phyloP scores from a whole-genome alignment of 2,329 filamentous ascomycete genomes.

The Sclerotinia borealis region DNA sequence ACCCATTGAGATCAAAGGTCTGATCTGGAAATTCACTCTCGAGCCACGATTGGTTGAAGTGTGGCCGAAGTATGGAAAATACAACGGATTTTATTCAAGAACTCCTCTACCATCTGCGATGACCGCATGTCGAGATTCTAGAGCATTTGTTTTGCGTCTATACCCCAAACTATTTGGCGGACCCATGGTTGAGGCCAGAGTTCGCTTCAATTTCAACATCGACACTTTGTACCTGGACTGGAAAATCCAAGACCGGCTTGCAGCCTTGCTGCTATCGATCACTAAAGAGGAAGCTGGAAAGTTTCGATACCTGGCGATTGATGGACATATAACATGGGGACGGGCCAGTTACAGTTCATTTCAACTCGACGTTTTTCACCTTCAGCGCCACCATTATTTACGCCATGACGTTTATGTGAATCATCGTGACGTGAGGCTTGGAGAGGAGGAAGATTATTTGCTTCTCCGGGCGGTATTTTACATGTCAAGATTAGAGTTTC shows the following conservation, averaged over 20 bases:
- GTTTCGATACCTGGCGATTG: neutral
- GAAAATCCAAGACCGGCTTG: neutral
- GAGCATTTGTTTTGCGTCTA: neutral
- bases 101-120: neutral
- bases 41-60: neutral
- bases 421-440: too few species aligned
- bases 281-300: neutral
- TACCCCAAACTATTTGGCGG: neutral
- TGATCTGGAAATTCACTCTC: neutral
- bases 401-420: too few species aligned
- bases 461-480: too few species aligned
- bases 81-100: neutral
- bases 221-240: neutral
- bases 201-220: neutral
- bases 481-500: too few species aligned
- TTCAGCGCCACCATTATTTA: too few species aligned
- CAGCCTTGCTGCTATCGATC: neutral
- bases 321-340: too few species aligned
- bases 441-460: too few species aligned
- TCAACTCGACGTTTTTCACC: too few species aligned
- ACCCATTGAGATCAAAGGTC: neutral
- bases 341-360: too few species aligned
- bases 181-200: fast-evolving
- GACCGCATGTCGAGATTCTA: neutral
- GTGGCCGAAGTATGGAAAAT: neutral